Evolutionary conservation across 1,284 basidiomycete species (phyloP).

Genomic region (Ustilago esculenta): DNA sequence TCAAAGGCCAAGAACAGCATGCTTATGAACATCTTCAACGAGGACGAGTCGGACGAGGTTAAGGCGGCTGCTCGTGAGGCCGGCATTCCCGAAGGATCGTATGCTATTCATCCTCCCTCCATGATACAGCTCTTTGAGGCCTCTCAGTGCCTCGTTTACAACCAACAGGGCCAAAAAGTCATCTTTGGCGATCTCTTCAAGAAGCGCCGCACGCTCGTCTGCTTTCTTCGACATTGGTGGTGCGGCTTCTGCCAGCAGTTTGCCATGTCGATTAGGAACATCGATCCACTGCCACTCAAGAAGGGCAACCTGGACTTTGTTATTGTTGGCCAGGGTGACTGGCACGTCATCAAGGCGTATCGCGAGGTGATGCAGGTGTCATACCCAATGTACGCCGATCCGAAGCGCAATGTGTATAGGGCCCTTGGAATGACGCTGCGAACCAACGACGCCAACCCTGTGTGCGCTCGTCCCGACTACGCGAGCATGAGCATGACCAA

Average conservation of each 20-base stretch:
- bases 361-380: conserved; percentile 72
- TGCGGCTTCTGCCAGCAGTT: conserved; percentile 86
- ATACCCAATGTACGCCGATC: conserved; percentile 79
- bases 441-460: conserved; percentile 70
- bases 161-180: conserved; percentile 75
- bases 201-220: conserved; percentile 75
- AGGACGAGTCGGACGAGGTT: conserved; percentile 43
- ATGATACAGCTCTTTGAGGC: conserved; percentile 72
- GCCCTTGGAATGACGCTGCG: conserved; percentile 79
- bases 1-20: conserved; percentile 8
- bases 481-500: conserved; percentile 74
- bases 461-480: conserved; percentile 73
- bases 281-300: conserved; percentile 72
- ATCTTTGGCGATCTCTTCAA: conserved; percentile 79
- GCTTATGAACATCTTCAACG: conserved; percentile 23
- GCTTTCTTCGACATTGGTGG: conserved; percentile 69
- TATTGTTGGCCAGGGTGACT: conserved; percentile 80
- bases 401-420: conserved; percentile 75
- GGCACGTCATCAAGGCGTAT: conserved; percentile 78
- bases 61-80: conserved; percentile 43
- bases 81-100: conserved; percentile 50
- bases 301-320: conserved; percentile 73
- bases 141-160: conserved; percentile 74
- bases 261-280: conserved; percentile 75
- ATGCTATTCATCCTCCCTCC: conserved; percentile 55